A percentile compares a stretch with the other conserved stretches of the same genome.
phyloP scores from a whole-genome alignment of 768 basidiomycete species.

The Naganishia vishniacii region DNA sequence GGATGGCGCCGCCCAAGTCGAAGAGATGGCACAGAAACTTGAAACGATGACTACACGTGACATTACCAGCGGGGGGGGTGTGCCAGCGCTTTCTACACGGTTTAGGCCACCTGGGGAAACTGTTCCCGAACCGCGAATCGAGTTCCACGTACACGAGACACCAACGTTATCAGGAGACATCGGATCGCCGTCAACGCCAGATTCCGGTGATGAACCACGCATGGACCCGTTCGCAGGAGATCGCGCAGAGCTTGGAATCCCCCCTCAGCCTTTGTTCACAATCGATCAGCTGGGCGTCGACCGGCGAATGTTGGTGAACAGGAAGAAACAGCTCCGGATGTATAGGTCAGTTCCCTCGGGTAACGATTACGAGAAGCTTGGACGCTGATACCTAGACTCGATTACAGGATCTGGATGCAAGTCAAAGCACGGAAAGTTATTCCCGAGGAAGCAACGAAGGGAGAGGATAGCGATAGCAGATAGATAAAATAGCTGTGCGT shows the following conservation, averaged over 20 bases:
- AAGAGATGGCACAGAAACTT: neutral
- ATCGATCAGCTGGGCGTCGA: conserved; percentile 84
- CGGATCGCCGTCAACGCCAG: neutral
- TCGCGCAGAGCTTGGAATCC: conserved; percentile 31
- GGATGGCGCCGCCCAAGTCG: neutral
- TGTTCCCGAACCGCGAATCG: conserved; percentile 13
- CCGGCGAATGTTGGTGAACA: conserved; percentile 80
- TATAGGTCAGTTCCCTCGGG: conserved; percentile 55
- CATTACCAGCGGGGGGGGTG: neutral
- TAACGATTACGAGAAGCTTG: neutral
- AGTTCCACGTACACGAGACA: conserved; percentile 9
- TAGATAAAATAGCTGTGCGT: neutral
- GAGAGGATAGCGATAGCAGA: neutral
- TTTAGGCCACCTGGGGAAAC: conserved; percentile 24
- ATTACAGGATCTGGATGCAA: conserved; percentile 44
- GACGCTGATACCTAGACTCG: neutral
- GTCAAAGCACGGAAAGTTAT: conserved; percentile 46
- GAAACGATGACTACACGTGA: neutral
- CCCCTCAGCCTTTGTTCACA: conserved; percentile 64
- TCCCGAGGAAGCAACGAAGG: neutral
- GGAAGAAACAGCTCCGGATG: conserved; percentile 94
- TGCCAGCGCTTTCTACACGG: conserved; percentile 23
- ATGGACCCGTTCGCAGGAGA: conserved; percentile 5
- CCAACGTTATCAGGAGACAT: conserved; percentile 19
- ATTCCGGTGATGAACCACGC: neutral